Percentiles rank a stretch among this genome's conserved stretches.
These are phyloP conservation scores for Guadua angustifolia DNA, from an alignment of 176 grass and related monocot genomes.

Conservation along the genomic window DNA sequence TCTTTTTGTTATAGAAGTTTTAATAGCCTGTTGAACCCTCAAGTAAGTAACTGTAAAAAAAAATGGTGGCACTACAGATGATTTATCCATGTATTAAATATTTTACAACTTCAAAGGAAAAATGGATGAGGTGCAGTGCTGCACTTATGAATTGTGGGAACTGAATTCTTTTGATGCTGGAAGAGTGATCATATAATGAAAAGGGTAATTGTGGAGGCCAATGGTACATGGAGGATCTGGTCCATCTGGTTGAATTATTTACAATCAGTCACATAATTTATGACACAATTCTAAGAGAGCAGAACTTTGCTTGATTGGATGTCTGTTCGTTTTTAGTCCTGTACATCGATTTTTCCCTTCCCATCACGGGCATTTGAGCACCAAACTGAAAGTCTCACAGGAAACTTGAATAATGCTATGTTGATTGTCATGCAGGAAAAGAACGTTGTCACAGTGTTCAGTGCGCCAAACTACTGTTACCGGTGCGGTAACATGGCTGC, in stretches of 20 bases:
- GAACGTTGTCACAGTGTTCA: conserved; percentile 78
- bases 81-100: no score
- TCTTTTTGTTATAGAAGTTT: background rate
- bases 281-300: background rate
- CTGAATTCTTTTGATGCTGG: background rate
- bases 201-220: background rate
- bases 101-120: background rate
- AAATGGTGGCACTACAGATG: background rate
- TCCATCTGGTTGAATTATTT: no score
- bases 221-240: background rate
- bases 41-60: background rate
- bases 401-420: conserved; percentile 12
- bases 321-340: background rate
- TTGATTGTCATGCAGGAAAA: conserved; percentile 58
- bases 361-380: background rate
- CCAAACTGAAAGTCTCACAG: background rate
- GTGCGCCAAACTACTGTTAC: conserved; percentile 80
- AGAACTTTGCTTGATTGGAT: conserved; percentile 9
- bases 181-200: background rate
- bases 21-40: background rate
- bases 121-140: background rate
- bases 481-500: conserved; percentile 75
- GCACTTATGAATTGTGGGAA: background rate
- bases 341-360: background rate
- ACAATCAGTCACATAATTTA: background rate